Percentiles rank a stretch among this genome's conserved stretches.
phyloP scores from a whole-genome alignment of 345 rosid species.

The Psidium friedrichsthalianum region DNA sequence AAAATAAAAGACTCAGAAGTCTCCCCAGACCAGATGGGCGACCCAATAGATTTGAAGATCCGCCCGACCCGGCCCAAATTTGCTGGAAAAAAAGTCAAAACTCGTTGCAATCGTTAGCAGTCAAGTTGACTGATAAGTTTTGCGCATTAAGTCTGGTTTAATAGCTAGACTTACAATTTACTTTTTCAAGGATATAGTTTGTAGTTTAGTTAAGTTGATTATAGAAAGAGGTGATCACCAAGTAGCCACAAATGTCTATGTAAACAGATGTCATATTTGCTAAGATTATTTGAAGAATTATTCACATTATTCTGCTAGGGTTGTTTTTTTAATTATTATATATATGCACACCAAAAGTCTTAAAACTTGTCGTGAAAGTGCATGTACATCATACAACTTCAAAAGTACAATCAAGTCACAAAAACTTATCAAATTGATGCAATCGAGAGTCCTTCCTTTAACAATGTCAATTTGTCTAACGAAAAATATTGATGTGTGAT shows the following conservation, averaged over 20 bases:
- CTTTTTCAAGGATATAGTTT: background rate
- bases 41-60: accelerated
- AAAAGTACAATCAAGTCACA: no score
- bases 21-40: background rate
- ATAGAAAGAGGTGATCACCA: background rate
- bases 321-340: background rate
- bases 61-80: background rate
- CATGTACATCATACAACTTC: no score
- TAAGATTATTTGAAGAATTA: background rate
- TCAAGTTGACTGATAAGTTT: background rate
- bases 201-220: background rate
- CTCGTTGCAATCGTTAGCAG: background rate
- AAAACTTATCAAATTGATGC: no score
- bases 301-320: background rate
- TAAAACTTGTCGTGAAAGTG: no score
- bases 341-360: no score
- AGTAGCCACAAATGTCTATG: background rate
- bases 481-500: no score
- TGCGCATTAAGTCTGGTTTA: background rate
- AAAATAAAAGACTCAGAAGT: background rate
- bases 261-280: background rate
- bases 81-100: background rate
- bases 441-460: no score
- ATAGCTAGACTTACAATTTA: background rate
- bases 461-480: no score